Evolutionary conservation across 1,284 basidiomycete species (phyloP), one percentile per base, ranked within the genome.

Genomic region (Flammula alnicola): DNA sequence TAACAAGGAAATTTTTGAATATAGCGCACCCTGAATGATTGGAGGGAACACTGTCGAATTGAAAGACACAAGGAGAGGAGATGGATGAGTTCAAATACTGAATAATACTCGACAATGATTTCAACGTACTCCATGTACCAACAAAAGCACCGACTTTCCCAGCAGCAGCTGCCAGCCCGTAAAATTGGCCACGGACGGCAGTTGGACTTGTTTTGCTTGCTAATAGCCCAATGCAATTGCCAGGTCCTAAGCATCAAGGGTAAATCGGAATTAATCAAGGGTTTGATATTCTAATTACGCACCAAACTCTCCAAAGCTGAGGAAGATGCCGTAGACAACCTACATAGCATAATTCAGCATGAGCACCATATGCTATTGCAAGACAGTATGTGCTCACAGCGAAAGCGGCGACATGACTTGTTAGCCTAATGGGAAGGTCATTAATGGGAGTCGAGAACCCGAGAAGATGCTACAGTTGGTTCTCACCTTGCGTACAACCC

Each of bases 81-180:
- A 22, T n/a, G 17, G 31, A 42, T 23, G n/a, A n/a, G n/a, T n/a
- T 23, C n/a, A n/a, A n/a, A n/a, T n/a, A n/a, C n/a, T n/a, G n/a
- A n/a, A n/a, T n/a, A n/a, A n/a, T n/a, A n/a, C n/a, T n/a, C n/a
- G n/a, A n/a, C n/a, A n/a, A n/a, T n/a, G n/a, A n/a, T n/a, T n/a
- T n/a, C n/a, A n/a, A 72, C 80, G 12, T 66, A 82, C 81, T 77
- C 83, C 84, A 92, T 40, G 85, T 89, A 31, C 92, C 90, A 48
- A 86, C 81, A 67, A 95, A 94, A 3, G 93, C 93, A 22, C 91
- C 91, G 35, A 93, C 63, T 70, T 97, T 98, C n/a, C 95, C 95
- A 31, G 92, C 66, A 3, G 93, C 95, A 37, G 95, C 95, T 3
- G 91, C 92, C 37, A 84, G 61, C 22, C 90, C 91, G 63, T 94